Base-by-base conservation (phyloP, 345 rosid genomes). In the Populus euphratica region DNA sequence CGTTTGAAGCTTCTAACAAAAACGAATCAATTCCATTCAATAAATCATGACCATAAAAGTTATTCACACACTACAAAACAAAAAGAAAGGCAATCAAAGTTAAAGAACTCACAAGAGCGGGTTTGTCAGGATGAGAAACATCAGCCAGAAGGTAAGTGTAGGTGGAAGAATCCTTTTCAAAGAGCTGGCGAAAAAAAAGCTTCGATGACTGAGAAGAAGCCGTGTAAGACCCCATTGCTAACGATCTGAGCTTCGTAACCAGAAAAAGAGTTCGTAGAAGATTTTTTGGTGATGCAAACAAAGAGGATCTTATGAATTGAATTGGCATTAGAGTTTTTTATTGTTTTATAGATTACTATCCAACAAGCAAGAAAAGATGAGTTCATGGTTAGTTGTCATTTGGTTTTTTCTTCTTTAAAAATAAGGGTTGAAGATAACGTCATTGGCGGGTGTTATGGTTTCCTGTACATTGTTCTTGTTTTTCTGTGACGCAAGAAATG, bases 101-200 rank as follows among this genome's bases (percentile, higher is more conserved):
- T 47, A 67, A 16, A 12, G 12, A 50, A 35, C 86, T 74, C 31
- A 95, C 99, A 27, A 95, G 83, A 36, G 99, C 99, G 5, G 98
- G 99, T 74, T 89, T 96, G 56, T 91, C 93, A 0, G 93, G 93
- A 79, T 93, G 94, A 18, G 93, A 79, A 25, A 85, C 77, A 72
- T 95, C 98, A 17, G 98, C 99, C n/a, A 95, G 96, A 33, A 95
- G 93, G 70, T 93, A 96, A 50, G 99, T 93, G 76, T 68, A 96
- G 21, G 99, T 96, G 1, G 87, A 93, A 4, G 99, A 93, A 2
- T 93, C 98, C 85, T 90, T 88, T 92, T 96, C 98, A 59, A 93
- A 96, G 72, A 92, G 84, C 81, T 96, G 99, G 59, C 98, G 97
- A 73, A 93, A 92, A 81, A 96, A 76, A 36, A 96, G 88, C 87